Percentiles rank a stretch among this genome's conserved stretches.
Evolutionary conservation across 1,284 basidiomycete genomes (phyloP).

Genomic region (Ustilago crameri): DNA sequence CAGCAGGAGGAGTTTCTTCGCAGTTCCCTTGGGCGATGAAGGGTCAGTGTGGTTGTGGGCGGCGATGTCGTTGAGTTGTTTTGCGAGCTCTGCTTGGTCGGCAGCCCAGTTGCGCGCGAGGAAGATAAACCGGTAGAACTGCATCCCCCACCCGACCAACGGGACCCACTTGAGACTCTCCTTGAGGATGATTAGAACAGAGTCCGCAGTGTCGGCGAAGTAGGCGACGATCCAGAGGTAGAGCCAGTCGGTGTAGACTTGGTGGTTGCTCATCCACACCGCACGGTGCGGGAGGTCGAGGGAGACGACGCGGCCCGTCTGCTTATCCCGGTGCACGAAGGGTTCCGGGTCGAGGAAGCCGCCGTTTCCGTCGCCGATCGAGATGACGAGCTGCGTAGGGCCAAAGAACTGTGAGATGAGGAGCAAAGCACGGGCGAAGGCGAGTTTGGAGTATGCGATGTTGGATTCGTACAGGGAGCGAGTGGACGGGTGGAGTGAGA

Average conservation of each 20-base stretch:
- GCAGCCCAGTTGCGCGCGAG: slow-evolving; percentile 52
- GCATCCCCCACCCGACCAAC: slow-evolving; percentile 61
- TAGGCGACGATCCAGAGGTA: slow-evolving; percentile 63
- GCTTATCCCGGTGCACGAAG: slow-evolving; percentile 42
- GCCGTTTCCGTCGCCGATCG: slow-evolving; percentile 50
- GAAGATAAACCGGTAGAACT: slow-evolving; percentile 64
- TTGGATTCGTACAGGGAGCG: slow-evolving; percentile 29
- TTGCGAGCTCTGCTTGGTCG: slow-evolving; percentile 49
- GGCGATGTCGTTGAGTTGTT: slow-evolving; percentile 42
- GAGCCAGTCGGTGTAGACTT: slow-evolving; percentile 64
- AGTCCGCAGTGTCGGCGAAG: slow-evolving; percentile 52
- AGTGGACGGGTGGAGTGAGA: slow-evolving; percentile 38
- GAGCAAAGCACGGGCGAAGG: slow-evolving; percentile 45
- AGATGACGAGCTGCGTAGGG: slow-evolving; percentile 55
- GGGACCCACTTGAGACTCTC: slow-evolving; percentile 58
- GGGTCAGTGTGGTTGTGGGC: slow-evolving; percentile 12
- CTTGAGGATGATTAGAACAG: slow-evolving; percentile 60
- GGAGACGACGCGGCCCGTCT: slow-evolving; percentile 30
- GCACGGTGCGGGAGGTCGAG: slow-evolving; percentile 48
- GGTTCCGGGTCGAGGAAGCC: slow-evolving; percentile 48
- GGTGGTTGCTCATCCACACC: slow-evolving; percentile 60
- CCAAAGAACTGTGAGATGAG: slow-evolving; percentile 59
- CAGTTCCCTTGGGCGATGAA: slow-evolving; percentile 2
- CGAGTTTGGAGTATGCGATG: slow-evolving; percentile 54
- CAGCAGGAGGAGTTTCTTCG: slow-evolving; percentile 53